Base-by-base conservation (phyloP, 2,329 filamentous ascomycete genomes). In the Pseudomassariella vexata region DNA sequence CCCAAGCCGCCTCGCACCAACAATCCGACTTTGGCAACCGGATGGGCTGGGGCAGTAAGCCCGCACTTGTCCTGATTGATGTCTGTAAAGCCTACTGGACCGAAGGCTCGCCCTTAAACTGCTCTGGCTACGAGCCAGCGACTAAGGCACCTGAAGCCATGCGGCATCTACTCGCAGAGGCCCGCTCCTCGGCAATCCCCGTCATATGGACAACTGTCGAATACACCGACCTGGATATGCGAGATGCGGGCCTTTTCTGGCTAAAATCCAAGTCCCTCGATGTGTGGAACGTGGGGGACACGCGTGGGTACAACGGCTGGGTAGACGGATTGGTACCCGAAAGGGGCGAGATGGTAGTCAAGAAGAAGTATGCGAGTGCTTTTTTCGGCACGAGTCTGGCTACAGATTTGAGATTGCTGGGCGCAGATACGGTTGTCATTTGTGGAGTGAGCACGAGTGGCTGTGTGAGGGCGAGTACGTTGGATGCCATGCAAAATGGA, bases 361-460 rank as follows among this genome's bases (percentile, higher is more conserved):
- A 51, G 26, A 68, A 68, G 52, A 60, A 59, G 37, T 63, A 63
- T 41, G 52, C 63, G 7, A 62, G 56, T 34, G 61, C 59, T 2
- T 66, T 68, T 45, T 65, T 68, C 37, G 63, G 60, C 10, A 68
- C 65, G 16, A 55, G 60, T 6, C 52, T 68, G 23, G 54, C 55
- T 16, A 57, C 57, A 2, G 52, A 62, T 23, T 50, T 67, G 20
- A 52, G 54, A 14, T 37, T 60, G 5, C 46, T 55, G 29, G 51
- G 51, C 18, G 48, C 62, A n/a, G 62, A 68, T 37, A 65, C 62
- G 6, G 43, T 66, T 15, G 60, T 68, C 6, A 48, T 69, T 11
- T 66, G 63, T 38, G 65, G 65, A 12, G 64, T 68, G 24, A 65
- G 62, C 46, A 68, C 63, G 10, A 61, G 56, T 36, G 65, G 65